A percentile compares a stretch with the other conserved stretches of the same genome.
Evolutionary conservation across 257 asterid genomes (phyloP).

Genomic region (Perilla frutescens): DNA sequence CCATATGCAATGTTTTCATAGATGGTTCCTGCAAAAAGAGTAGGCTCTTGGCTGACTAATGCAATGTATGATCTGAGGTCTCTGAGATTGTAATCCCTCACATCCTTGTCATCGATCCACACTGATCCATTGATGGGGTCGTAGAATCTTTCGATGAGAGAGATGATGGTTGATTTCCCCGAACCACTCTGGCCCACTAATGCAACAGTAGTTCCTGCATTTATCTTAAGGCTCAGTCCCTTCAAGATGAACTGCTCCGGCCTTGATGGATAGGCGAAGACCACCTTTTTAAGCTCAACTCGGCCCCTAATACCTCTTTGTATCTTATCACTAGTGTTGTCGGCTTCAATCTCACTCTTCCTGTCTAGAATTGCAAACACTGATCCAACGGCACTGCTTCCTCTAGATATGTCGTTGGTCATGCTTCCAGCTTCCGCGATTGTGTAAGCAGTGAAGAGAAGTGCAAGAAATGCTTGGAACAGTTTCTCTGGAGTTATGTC

Average conservation of each 20-base stretch:
- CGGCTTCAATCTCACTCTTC: slow-evolving; percentile 66
- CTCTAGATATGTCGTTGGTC: slow-evolving; percentile 86
- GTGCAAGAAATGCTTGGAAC: slow-evolving; percentile 78
- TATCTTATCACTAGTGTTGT: slow-evolving; percentile 42
- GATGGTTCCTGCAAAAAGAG: slow-evolving; percentile 71
- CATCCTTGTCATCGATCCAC: slow-evolving; percentile 59
- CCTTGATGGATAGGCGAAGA: slow-evolving; percentile 70
- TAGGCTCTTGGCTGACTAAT: slow-evolving; percentile 79
- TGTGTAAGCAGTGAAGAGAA: slow-evolving; percentile 83
- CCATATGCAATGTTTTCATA: slow-evolving; percentile 76
- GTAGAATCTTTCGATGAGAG: slow-evolving; percentile 69
- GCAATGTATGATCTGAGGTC: slow-evolving; percentile 63
- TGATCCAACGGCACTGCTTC: slow-evolving; percentile 74
- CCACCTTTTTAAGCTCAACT: slow-evolving; percentile 64
- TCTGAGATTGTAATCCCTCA: slow-evolving; percentile 59
- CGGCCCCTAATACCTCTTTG: slow-evolving; percentile 53
- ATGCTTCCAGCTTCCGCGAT: slow-evolving; percentile 92
- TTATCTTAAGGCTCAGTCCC: slow-evolving; percentile 62
- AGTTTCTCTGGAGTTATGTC: slow-evolving; percentile 61
- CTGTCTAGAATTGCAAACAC: slow-evolving; percentile 75
- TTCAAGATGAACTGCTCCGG: slow-evolving; percentile 63
- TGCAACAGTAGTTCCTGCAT: slow-evolving; percentile 68
- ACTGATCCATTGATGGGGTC: slow-evolving; percentile 67
- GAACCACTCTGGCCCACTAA: slow-evolving; percentile 79
- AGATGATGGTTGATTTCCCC: slow-evolving; percentile 69